Evolutionary conservation across 768 basidiomycete genomes (phyloP).

Genomic region (Lactifluus echinatus): DNA sequence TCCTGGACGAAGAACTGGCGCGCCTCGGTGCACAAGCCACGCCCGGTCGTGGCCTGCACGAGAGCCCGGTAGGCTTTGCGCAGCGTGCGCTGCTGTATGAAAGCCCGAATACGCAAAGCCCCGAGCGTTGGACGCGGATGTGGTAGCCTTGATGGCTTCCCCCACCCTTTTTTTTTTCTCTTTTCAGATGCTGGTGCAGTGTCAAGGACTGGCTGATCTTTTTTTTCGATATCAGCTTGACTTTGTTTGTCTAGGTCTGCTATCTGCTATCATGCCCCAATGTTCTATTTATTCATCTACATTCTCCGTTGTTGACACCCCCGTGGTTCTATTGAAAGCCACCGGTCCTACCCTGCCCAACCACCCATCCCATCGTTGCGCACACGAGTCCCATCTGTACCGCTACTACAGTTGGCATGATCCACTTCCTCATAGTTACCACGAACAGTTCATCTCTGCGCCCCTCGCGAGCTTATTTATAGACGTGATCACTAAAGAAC

Average conservation of each 20-base stretch:
- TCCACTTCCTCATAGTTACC: neutral
- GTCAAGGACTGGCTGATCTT: too few relatives aligned
- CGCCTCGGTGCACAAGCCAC: slow-evolving; percentile 28
- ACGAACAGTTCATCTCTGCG: neutral
- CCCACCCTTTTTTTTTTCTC: neutral
- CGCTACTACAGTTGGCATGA: slow-evolving; percentile 2
- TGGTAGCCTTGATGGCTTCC: slow-evolving; percentile 18
- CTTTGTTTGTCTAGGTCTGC: neutral
- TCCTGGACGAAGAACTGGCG: slow-evolving; percentile 67
- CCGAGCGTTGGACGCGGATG: slow-evolving; percentile 37
- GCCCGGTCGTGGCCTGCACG: slow-evolving; percentile 28
- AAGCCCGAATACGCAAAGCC: slow-evolving; percentile 58
- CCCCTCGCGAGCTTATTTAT: neutral
- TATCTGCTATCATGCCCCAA: neutral
- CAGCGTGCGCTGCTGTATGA: slow-evolving; percentile 54
- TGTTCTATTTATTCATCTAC: neutral
- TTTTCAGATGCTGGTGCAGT: too few relatives aligned
- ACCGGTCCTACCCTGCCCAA: too few relatives aligned
- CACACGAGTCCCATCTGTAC: slow-evolving; percentile 11
- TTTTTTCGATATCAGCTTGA: too few relatives aligned
- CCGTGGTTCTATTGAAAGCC: neutral
- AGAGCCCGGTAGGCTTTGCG: slow-evolving; percentile 65
- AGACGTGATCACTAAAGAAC: neutral
- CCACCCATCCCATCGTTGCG: neutral
- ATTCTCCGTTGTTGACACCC: neutral